Base-by-base conservation (phyloP, 2,329 filamentous ascomycete genomes). In the Botryotinia convoluta region DNA sequence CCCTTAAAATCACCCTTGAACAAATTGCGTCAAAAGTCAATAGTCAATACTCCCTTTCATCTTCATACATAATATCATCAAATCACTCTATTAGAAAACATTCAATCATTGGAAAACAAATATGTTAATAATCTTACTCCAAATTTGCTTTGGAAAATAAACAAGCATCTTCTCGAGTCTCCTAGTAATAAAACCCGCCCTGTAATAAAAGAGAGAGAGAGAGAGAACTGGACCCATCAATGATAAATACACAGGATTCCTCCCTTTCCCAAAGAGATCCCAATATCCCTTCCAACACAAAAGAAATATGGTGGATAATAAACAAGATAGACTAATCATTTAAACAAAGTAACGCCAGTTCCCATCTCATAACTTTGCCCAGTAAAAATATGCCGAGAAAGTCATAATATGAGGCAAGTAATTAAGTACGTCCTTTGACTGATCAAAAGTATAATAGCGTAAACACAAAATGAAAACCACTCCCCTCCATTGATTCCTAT, bases 381-480 rank as follows among this genome's bases (percentile, higher is more conserved):
- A 68, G 45, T 42, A 68, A 37, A 18, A 26, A 48, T 45, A 37
- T 37, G 64, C 48, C 16, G 48, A 68, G 48, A n/a, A 20, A 54
- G 64, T 29, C 64, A 68, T 68, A 57, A 57, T 42, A 37, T 54
- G 45, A 68, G 64, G 48, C 48, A 39, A 68, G 29, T 68, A 57
- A 68, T 68, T 68, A 68, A 68, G 64, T 68, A 68, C 64, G 26
- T 68, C 45, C 64, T 54, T 54, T 54, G 64, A 68, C 45, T 42
- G 45, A 51, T 68, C 64, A 54, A 68, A 68, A 68, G 48, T 68
- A 68, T 68, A 68, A 68, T 68, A 68, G 35, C 64, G 51, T 57
- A 42, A 68, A 68, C 45, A 68, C 48, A 57, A 68, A 57, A 57
- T 62, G 32, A 37, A 68, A 54, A 39, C 35, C 22, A 39, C 10